These are phyloP conservation scores for Trichoderma citrinoviride DNA, from an alignment of 2,329 filamentous ascomycete species.

Conservation along the genomic window DNA sequence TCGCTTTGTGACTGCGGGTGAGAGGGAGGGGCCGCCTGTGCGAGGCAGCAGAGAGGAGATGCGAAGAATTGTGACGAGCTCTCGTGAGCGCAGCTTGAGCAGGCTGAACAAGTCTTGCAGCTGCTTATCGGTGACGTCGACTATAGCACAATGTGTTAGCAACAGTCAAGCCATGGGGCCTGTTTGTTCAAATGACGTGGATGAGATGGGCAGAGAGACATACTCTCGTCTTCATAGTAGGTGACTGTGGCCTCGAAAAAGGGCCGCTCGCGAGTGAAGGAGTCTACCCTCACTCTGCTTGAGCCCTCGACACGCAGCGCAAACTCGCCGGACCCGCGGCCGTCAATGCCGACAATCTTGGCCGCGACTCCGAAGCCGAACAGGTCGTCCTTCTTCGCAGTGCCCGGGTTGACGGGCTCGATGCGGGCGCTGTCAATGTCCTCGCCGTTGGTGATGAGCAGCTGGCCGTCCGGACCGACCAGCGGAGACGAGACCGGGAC, in stretches of 20 bases:
- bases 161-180: not conserved
- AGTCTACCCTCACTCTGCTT: slow-evolving; percentile 69
- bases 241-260: slow-evolving; percentile 82
- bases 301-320: slow-evolving; percentile 83
- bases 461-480: slow-evolving; percentile 71
- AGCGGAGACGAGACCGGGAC: slow-evolving; percentile 78
- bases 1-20: slow-evolving; percentile 79
- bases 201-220: slow-evolving; percentile 33
- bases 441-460: slow-evolving; percentile 65
- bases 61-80: slow-evolving; percentile 79
- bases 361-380: slow-evolving; percentile 80
- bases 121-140: slow-evolving; percentile 51
- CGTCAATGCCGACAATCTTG: slow-evolving; percentile 75
- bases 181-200: too few species aligned
- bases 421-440: slow-evolving; percentile 45
- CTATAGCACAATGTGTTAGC: slow-evolving; percentile 26
- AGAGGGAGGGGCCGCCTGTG: slow-evolving; percentile 63
- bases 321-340: slow-evolving; percentile 71
- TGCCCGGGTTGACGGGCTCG: slow-evolving; percentile 54
- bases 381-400: slow-evolving; percentile 67
- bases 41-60: slow-evolving; percentile 81
- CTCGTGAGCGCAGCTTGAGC: slow-evolving; percentile 79
- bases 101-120: slow-evolving; percentile 71
- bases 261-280: slow-evolving; percentile 66
- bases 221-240: slow-evolving; percentile 68